phyloP scores from a whole-genome alignment of 805 yeast genomes.

The Metschnikowia hibisci region DNA sequence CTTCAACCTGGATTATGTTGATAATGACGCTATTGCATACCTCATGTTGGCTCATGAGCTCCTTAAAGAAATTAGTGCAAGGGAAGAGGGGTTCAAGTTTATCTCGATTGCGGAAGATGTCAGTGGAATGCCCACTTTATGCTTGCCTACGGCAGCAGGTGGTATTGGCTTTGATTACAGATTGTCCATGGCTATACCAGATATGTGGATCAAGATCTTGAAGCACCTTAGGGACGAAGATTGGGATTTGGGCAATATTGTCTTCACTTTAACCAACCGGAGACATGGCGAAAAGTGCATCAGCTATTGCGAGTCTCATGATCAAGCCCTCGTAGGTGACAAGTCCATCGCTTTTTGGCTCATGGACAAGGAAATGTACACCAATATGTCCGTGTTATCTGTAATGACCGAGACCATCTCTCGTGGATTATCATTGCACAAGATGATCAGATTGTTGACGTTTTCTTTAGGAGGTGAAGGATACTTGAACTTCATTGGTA shows the following conservation, averaged over 20 bases:
- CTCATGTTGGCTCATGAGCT: slow-evolving; percentile 87
- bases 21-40: slow-evolving; percentile 81
- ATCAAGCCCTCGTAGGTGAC: slow-evolving; percentile 96
- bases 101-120: slow-evolving; percentile 94
- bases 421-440: slow-evolving; percentile 88
- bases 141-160: slow-evolving; percentile 67
- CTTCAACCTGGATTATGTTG: slow-evolving; percentile 73
- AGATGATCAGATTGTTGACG: slow-evolving; percentile 82
- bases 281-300: slow-evolving; percentile 86
- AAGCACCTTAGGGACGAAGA: slow-evolving; percentile 83
- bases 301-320: slow-evolving; percentile 92
- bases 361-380: slow-evolving; percentile 98
- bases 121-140: slow-evolving; percentile 94
- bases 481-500: slow-evolving; percentile 92
- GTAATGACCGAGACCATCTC: slow-evolving; percentile 76
- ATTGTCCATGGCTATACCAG: slow-evolving; percentile 95
- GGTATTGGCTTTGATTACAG: slow-evolving; percentile 95
- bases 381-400: slow-evolving; percentile 79
- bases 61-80: slow-evolving; percentile 48
- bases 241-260: slow-evolving; percentile 84
- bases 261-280: slow-evolving; percentile 79
- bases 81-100: slow-evolving; percentile 39
- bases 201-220: slow-evolving; percentile 95
- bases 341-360: slow-evolving; percentile 96
- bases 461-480: slow-evolving; percentile 96